Conservation (phyloP, 225 moss, liverwort and hornwort genomes). For the Sphagnum contortum region DNA sequence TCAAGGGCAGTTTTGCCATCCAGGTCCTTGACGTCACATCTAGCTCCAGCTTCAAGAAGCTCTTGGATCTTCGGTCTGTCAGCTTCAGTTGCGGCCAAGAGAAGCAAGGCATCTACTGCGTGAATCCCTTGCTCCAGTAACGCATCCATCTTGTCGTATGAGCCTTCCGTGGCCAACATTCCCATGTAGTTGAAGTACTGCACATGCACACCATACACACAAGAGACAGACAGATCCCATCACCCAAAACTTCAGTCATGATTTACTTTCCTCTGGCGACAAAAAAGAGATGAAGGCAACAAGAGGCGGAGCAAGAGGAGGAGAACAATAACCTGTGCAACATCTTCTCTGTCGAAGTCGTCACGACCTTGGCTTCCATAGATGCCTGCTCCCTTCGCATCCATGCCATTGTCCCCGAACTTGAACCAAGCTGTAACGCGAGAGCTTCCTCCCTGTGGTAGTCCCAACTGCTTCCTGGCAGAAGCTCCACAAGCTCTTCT, state of each 20-base stretch:
- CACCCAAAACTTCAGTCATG: no score
- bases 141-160: constrained; percentile 87
- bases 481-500: no score
- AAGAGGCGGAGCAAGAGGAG: not conserved
- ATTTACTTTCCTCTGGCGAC: no score
- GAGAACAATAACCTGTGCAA: constrained; percentile 28
- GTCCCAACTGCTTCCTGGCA: constrained; percentile 7
- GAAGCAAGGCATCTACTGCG: constrained; percentile 71
- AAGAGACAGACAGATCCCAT: no score
- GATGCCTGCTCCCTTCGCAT: constrained; percentile 38
- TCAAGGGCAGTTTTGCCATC: constrained; percentile 73
- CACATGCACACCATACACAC: constrained; percentile 1
- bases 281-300: not conserved
- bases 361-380: constrained; percentile 51
- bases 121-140: constrained; percentile 66
- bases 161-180: constrained; percentile 90
- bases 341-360: constrained; percentile 51
- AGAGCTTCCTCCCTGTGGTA: constrained; percentile 21
- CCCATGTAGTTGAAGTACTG: constrained; percentile 99
- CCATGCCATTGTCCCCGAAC: constrained; percentile 28
- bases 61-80: constrained; percentile 94
- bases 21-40: constrained; percentile 47
- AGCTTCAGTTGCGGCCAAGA: constrained; percentile 79
- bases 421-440: constrained; percentile 50
- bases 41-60: constrained; percentile 64